Base-by-base conservation (phyloP, 768 basidiomycete species). In the Rhodotorula babjevae region DNA sequence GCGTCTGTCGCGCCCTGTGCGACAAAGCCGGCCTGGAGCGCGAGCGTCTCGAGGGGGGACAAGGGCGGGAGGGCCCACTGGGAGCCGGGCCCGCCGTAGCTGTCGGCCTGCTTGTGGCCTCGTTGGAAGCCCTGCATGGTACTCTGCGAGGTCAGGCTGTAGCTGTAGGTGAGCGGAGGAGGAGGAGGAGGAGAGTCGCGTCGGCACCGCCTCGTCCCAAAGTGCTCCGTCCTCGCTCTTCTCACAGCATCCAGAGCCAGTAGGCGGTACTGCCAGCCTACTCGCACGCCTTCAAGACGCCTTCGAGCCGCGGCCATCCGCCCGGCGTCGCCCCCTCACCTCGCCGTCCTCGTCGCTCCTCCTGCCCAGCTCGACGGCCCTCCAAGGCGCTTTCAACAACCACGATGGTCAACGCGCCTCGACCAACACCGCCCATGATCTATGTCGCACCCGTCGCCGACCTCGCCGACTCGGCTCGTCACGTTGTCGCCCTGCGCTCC, bases 51-150 rank as follows among this genome's bases (percentile, higher is more conserved):
- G 9, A 57, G 11, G 25, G 64, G 2, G 4, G 70, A 62, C 29
- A 75, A 64, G 3, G 70, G 74, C 23, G 69, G 73, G 59, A 74
- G 65, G 8, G 61, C 15, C 49, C 61, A 67, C 14, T 5, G 2
- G 8, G 44, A 46, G 42, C 15, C n/a, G 8, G 36, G 14, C 3
- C 68, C 62, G 18, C 61, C 68, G 42, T 65, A 63, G 12, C 68
- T 67, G 18, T 66, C 56, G 31, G 69, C 67, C 61, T 73, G 67
- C 42, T 63, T 65, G 59, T 73, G 72, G 1, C 71, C 71, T n/a
- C 66, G 66, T 25, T 57, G 33, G 56, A 29, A 56, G 55, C 55
- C 61, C 47, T 62, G 63, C 61, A 63, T 63, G 31, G 11, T 21
- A n/a, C n/a, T n/a, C 27, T 49, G 14, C 19, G 3, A 19, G 14